phyloP scores from a whole-genome alignment of 2,329 filamentous ascomycete genomes.

The Neofusicoccum ribis region DNA sequence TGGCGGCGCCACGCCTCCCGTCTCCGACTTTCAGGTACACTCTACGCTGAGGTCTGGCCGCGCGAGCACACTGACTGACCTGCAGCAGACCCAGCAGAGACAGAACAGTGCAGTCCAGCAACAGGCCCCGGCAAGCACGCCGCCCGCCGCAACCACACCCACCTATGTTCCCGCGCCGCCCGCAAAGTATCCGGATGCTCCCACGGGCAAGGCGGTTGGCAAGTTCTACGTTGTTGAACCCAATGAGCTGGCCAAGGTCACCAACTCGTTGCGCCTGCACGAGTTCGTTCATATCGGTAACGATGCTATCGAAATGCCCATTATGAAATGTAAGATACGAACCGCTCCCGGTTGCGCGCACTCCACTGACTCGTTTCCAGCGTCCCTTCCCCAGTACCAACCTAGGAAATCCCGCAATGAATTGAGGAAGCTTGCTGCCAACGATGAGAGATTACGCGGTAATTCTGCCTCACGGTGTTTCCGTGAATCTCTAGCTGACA shows the following conservation, averaged over 20 bases:
- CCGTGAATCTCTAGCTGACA: neutral
- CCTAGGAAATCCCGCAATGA: slow-evolving; percentile 49
- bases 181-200: slow-evolving; percentile 21
- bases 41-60: neutral
- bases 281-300: slow-evolving; percentile 47
- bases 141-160: neutral
- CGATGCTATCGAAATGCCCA: slow-evolving; percentile 42
- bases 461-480: neutral
- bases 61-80: neutral
- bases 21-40: slow-evolving; percentile 17
- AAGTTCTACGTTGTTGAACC: slow-evolving; percentile 45
- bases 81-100: slow-evolving; percentile 4
- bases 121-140: neutral
- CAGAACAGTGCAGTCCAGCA: neutral
- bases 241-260: slow-evolving; percentile 43
- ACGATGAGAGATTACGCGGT: slow-evolving; percentile 42
- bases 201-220: slow-evolving; percentile 38
- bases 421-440: slow-evolving; percentile 43
- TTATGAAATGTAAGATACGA: slow-evolving; percentile 45
- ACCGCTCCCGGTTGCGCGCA: slow-evolving; percentile 1
- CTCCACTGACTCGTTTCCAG: slow-evolving; percentile 30
- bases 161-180: neutral
- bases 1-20: neutral
- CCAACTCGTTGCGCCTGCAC: slow-evolving; percentile 45
- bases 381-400: slow-evolving; percentile 44